Evolutionary conservation across 2,329 filamentous ascomycete genomes (phyloP).

Genomic region (Magnaporthiopsis incrustans): DNA sequence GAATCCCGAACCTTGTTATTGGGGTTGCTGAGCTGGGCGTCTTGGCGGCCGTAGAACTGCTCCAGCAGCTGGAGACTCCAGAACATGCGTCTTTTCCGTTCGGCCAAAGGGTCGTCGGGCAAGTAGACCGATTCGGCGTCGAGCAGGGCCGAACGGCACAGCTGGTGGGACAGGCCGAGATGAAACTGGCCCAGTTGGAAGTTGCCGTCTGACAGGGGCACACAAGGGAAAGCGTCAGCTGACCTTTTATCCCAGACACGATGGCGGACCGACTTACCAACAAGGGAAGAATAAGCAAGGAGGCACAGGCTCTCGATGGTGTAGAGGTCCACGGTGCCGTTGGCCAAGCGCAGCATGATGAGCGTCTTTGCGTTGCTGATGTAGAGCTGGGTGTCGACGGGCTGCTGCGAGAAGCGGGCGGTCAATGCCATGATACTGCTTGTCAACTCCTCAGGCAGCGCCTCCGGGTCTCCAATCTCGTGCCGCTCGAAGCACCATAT

Average conservation of each 20-base stretch:
- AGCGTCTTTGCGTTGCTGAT: slow-evolving; percentile 31
- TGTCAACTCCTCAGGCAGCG: slow-evolving; percentile 28
- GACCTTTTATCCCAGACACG: neutral
- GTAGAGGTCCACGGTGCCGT: slow-evolving; percentile 38
- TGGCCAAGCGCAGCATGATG: slow-evolving; percentile 41
- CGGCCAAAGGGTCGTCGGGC: slow-evolving; percentile 23
- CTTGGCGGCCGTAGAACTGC: slow-evolving; percentile 37
- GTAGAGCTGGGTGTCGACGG: slow-evolving; percentile 18
- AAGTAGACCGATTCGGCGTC: slow-evolving; percentile 33
- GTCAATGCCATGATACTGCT: slow-evolving; percentile 24
- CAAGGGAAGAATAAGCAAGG: slow-evolving; percentile 39
- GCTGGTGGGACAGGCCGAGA: slow-evolving; percentile 39
- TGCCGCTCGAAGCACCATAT: slow-evolving; percentile 33
- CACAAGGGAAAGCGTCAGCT: neutral
- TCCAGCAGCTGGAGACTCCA: slow-evolving; percentile 44
- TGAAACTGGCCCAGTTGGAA: slow-evolving; percentile 40
- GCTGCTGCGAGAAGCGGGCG: slow-evolving; percentile 1
- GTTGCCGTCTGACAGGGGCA: slow-evolving; percentile 32
- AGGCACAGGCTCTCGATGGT: slow-evolving; percentile 44
- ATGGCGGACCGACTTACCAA: slow-evolving; percentile 26
- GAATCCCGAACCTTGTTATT: neutral
- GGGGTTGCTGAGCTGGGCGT: slow-evolving; percentile 6
- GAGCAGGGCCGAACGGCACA: slow-evolving; percentile 41
- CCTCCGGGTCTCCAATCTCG: slow-evolving; percentile 26
- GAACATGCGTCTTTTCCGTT: slow-evolving; percentile 41